Conservation (phyloP, 371 early-diverging fungal genomes). For the Zancudomyces culisetae region DNA sequence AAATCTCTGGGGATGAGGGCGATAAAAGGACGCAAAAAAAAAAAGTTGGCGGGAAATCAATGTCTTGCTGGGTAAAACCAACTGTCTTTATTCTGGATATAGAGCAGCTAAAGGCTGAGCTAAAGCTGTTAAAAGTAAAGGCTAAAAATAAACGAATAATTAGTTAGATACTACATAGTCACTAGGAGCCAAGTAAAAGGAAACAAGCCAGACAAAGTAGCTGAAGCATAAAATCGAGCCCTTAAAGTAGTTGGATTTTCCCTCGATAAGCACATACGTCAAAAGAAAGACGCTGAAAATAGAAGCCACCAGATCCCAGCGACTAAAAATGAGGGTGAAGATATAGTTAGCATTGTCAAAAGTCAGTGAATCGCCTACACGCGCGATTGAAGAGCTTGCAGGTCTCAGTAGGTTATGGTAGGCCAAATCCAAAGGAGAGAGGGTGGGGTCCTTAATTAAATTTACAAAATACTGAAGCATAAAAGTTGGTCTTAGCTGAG, state of each 20-base stretch:
- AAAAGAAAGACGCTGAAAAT: conserved; percentile 74
- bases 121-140: no score
- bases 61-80: no score
- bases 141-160: no score
- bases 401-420: neutral
- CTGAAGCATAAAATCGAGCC: conserved; percentile 74
- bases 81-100: no score
- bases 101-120: no score
- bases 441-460: conserved; percentile 1
- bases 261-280: conserved; percentile 79
- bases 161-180: no score
- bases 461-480: neutral
- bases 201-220: conserved; percentile 48
- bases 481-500: neutral
- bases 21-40: no score
- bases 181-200: neutral
- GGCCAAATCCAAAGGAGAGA: neutral
- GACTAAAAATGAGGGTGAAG: conserved; percentile 77
- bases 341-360: conserved; percentile 14
- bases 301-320: conserved; percentile 72
- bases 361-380: conserved; percentile 12
- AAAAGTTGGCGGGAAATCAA: no score
- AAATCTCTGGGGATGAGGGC: no score
- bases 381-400: conserved; percentile 5
- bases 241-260: conserved; percentile 88